Evolutionary conservation across 1,284 basidiomycete species (phyloP), one percentile per base, ranked within the genome.

Genomic region (Phellopilus nigrolimitatus): DNA sequence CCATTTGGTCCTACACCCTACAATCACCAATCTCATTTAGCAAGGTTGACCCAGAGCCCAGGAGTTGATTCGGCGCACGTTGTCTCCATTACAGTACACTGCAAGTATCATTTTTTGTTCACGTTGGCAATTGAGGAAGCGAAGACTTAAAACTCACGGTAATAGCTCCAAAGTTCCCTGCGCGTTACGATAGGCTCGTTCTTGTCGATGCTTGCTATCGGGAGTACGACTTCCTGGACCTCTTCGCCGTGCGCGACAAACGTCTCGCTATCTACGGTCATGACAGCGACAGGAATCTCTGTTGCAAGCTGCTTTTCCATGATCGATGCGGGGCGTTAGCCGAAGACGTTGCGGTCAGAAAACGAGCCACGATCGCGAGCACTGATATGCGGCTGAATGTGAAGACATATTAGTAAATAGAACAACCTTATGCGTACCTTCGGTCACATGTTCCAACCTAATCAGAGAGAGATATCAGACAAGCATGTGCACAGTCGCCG

Each of bases 111-210:
- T 15, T 21, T 19, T 40, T 2, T 10, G 24, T 5, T 13, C 12
- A 25, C 33, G 36, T 28, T n/a, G 12, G 24, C 33, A 38, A 85
- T 51, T 84, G 82, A 84, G 55, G 9, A 44, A 25, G 34, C 24
- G 40, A 25, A 5, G 17, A 27, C 34, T 25, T 3, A 4, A 17
- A 2, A 71, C 74, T 46, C 56, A 84, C 84, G 55, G 62, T 88
- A 88, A 59, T 86, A 88, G 51, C 78, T 79, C 85, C 84, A 88
- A 4, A 88, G 69, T 61, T 88, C 84, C 57, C 60, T 73, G 49
- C 74, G 70, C 3, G 76, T 81, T 2, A 84, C 81, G 15, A 79
- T 60, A 0, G 81, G 81, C 46, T 80, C 80, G 41, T 77, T 61
- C 54, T 70, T 68, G 43, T 54, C 63, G 31, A 73, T 30, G 22